Evolutionary conservation across 805 yeast genomes (phyloP).

Genomic region (Scheffersomyces coipomensis): DNA sequence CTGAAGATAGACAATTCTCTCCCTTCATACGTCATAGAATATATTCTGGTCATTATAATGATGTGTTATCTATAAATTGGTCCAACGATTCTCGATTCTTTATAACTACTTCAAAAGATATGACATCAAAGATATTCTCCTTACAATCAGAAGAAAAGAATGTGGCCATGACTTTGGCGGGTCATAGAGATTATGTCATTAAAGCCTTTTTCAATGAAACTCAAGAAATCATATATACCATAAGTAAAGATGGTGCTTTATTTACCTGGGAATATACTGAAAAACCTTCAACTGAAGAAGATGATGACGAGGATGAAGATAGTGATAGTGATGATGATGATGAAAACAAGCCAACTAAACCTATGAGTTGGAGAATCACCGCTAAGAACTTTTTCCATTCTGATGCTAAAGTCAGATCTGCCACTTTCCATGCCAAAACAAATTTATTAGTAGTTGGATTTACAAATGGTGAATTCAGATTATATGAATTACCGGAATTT

Average conservation of each 20-base stretch:
- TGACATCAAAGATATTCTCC: slow-evolving; percentile 85
- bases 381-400: slow-evolving; percentile 73
- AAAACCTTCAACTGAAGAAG: slow-evolving; percentile 48
- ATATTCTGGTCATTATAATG: slow-evolving; percentile 90
- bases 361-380: slow-evolving; percentile 77
- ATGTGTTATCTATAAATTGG: slow-evolving; percentile 79
- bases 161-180: slow-evolving; percentile 85
- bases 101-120: slow-evolving; percentile 82
- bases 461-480: slow-evolving; percentile 82
- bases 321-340: slow-evolving; percentile 29
- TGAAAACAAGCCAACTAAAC: slow-evolving; percentile 24
- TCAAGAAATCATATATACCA: slow-evolving; percentile 88
- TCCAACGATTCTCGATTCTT: slow-evolving; percentile 87
- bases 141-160: slow-evolving; percentile 60
- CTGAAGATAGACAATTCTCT: slow-evolving; percentile 89
- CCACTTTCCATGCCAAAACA: slow-evolving; percentile 74
- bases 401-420: slow-evolving; percentile 72
- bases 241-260: slow-evolving; percentile 92
- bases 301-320: slow-evolving; percentile 39
- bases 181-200: slow-evolving; percentile 87
- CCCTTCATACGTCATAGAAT: slow-evolving; percentile 90
- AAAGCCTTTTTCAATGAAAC: slow-evolving; percentile 83
- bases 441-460: slow-evolving; percentile 86
- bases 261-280: slow-evolving; percentile 86
- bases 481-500: slow-evolving; percentile 84